phyloP scores from a whole-genome alignment of 2,329 filamentous ascomycete species.

The Polytolypa hystricis region DNA sequence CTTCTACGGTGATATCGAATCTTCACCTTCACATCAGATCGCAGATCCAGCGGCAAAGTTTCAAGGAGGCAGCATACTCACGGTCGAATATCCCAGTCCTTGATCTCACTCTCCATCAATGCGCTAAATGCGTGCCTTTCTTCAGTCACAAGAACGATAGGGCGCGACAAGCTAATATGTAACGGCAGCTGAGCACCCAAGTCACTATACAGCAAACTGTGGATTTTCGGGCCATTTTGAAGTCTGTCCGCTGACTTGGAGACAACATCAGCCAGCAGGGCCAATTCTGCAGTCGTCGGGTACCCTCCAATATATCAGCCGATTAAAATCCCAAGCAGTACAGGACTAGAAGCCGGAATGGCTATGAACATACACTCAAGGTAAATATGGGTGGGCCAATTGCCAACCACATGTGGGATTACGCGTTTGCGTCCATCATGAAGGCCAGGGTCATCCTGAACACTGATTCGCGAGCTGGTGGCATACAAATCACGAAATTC shows the following conservation, averaged over 20 bases:
- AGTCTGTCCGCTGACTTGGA: constrained; percentile 23
- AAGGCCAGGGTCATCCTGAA: constrained; percentile 68
- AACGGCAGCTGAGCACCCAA: constrained; percentile 68
- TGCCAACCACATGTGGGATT: constrained; percentile 73
- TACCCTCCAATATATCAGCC: constrained; percentile 25
- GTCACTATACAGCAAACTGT: constrained; percentile 64
- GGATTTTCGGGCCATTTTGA: constrained; percentile 38
- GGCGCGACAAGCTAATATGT: constrained; percentile 81
- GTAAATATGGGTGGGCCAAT: constrained; percentile 90
- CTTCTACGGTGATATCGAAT: constrained; percentile 37
- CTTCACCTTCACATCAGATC: constrained; percentile 25
- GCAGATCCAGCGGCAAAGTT: too few relatives aligned
- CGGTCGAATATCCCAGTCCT: constrained; percentile 32
- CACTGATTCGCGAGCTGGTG: constrained; percentile 63
- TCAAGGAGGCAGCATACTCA: constrained; percentile 22
- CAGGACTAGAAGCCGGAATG: constrained; percentile 3
- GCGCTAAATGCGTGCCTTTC: constrained; percentile 58
- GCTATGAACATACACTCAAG: constrained; percentile 64
- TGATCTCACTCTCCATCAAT: constrained; percentile 38
- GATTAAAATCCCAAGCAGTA: constrained; percentile 3
- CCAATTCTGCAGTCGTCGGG: constrained; percentile 27
- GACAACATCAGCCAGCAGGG: constrained; percentile 22
- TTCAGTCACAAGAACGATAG: constrained; percentile 62
- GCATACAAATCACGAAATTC: constrained; percentile 86
- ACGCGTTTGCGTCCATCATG: constrained; percentile 76